Conservation (phyloP, 331 rosid genomes). For the Quercus lobata region DNA sequence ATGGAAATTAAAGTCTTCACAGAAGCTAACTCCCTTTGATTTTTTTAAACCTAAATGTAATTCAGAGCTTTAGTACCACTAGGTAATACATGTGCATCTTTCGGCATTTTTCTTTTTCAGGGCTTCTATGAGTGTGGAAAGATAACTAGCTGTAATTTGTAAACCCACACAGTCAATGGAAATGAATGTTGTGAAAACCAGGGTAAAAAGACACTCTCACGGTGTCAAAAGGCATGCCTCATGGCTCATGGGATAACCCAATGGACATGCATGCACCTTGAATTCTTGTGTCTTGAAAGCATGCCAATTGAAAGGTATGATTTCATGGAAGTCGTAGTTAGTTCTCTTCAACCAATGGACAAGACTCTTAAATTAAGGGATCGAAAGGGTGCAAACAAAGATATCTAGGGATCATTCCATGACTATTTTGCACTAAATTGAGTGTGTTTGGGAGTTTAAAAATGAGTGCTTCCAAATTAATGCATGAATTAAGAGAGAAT, state of each 20-base stretch:
- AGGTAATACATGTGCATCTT: slow-evolving; percentile 5
- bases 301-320: neutral
- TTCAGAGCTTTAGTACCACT: too few species aligned
- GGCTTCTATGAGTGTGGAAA: neutral
- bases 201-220: neutral
- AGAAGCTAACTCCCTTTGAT: too few species aligned
- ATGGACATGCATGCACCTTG: neutral
- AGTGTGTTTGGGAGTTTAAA: too few species aligned
- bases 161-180: neutral
- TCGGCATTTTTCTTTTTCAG: neutral
- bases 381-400: neutral
- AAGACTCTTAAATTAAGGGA: neutral
- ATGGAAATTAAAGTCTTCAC: too few species aligned
- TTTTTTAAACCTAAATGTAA: too few species aligned
- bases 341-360: neutral
- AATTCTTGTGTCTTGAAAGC: neutral
- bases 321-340: neutral
- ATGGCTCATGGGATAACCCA: neutral
- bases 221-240: neutral
- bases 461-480: too few species aligned
- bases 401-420: too few species aligned
- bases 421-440: too few species aligned
- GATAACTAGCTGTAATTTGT: neutral
- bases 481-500: too few species aligned
- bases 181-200: neutral